These are phyloP conservation scores for Viridothelium virens DNA, from an alignment of 495 filamentous ascomycete species.

Conservation along the genomic window DNA sequence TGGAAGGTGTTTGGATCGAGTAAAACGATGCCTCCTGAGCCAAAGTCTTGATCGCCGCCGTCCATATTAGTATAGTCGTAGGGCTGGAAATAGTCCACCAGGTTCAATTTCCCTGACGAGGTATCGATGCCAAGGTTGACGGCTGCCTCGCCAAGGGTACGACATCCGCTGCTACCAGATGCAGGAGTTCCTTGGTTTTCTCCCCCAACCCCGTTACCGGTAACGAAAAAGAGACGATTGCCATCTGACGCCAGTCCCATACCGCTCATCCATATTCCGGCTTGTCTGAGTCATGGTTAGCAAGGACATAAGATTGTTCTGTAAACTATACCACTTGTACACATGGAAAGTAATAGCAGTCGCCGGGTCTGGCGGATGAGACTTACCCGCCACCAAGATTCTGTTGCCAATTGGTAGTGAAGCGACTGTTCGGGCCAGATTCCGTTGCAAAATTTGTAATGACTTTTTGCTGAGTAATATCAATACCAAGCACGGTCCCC, in stretches of 20 bases:
- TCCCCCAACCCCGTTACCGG: slow-evolving; percentile 40
- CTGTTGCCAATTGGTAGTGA: slow-evolving; percentile 23
- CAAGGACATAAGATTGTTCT: no score
- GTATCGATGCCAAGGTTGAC: slow-evolving; percentile 32
- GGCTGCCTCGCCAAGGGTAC: slow-evolving; percentile 38
- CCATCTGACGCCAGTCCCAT: slow-evolving; percentile 39
- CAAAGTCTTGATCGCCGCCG: slow-evolving; percentile 38
- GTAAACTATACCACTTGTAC: no score
- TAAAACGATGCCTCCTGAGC: slow-evolving; percentile 35
- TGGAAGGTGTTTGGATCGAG: slow-evolving; percentile 38
- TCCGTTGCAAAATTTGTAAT: slow-evolving; percentile 33
- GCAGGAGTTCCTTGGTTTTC: slow-evolving; percentile 35
- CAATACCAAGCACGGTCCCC: slow-evolving; percentile 35
- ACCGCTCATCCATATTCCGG: slow-evolving; percentile 40
- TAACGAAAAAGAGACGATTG: slow-evolving; percentile 36
- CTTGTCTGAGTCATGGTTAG: no score
- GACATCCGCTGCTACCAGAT: slow-evolving; percentile 30
- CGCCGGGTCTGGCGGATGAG: no score
- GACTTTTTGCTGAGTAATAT: slow-evolving; percentile 30
- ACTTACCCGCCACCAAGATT: slow-evolving; percentile 33
- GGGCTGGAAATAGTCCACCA: slow-evolving; percentile 40
- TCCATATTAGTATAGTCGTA: slow-evolving; percentile 41
- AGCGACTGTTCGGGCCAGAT: slow-evolving; percentile 28
- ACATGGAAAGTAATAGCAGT: no score
- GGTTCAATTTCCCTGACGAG: slow-evolving; percentile 29